Conservation (phyloP, 2,329 filamentous ascomycete species). For the Alternaria brassicae region DNA sequence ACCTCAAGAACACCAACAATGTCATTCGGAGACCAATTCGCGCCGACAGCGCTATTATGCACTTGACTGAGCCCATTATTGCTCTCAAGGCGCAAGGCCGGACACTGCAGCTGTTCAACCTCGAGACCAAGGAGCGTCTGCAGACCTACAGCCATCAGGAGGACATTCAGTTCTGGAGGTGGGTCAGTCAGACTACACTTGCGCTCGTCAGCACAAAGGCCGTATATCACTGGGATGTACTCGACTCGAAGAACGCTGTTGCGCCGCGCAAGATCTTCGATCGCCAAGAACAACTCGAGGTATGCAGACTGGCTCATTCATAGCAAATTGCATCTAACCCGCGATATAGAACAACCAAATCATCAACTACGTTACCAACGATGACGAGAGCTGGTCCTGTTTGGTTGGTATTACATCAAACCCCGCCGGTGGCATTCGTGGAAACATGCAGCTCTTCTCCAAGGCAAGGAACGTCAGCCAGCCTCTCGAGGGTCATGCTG, state of each 20-base stretch:
- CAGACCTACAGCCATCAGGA: slow-evolving; percentile 97
- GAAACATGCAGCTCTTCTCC: slow-evolving; percentile 96
- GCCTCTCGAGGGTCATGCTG: slow-evolving; percentile 95
- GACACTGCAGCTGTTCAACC: slow-evolving; percentile 97
- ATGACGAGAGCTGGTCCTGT: slow-evolving; percentile 97
- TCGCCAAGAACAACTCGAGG: slow-evolving; percentile 85
- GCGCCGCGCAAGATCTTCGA: slow-evolving; percentile 89
- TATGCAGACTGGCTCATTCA: slow-evolving; percentile 56
- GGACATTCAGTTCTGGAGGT: slow-evolving; percentile 99
- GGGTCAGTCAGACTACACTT: slow-evolving; percentile 88
- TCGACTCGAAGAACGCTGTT: slow-evolving; percentile 77
- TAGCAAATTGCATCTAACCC: slow-evolving; percentile 18
- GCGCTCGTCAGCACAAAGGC: slow-evolving; percentile 89
- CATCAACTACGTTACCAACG: slow-evolving; percentile 98
- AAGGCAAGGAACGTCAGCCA: slow-evolving; percentile 96
- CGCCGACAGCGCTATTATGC: slow-evolving; percentile 99
- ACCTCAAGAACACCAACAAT: slow-evolving; percentile 97
- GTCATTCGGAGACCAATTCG: slow-evolving; percentile 95
- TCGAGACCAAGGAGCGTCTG: slow-evolving; percentile 90
- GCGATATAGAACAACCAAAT: slow-evolving; percentile 84
- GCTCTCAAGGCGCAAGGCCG: slow-evolving; percentile 92
- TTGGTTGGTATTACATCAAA: slow-evolving; percentile 95
- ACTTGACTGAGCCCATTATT: slow-evolving; percentile 95
- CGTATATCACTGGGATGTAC: slow-evolving; percentile 98
- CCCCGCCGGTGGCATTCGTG: slow-evolving; percentile 90